Conservation (phyloP, 352 stramenopile species). For the Phytopythium boreale region DNA sequence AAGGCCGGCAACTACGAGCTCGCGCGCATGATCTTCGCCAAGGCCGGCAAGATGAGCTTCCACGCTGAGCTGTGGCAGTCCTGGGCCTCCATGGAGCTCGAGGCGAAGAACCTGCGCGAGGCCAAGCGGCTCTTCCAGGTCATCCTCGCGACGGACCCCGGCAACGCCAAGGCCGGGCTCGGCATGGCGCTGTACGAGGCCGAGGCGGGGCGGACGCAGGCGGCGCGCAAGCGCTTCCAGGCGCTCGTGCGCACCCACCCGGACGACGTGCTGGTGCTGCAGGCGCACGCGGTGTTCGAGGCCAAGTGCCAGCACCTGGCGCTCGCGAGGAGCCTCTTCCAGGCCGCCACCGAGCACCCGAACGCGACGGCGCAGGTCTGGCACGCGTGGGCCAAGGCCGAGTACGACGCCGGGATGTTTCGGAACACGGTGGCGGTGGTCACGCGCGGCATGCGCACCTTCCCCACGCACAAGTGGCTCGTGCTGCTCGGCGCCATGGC, state of each 20-base stretch:
- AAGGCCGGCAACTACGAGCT: conserved; percentile 80
- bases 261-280: conserved; percentile 68
- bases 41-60: conserved; percentile 73
- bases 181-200: conserved; percentile 70
- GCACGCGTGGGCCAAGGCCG: conserved; percentile 84
- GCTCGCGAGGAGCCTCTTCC: conserved; percentile 66
- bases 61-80: conserved; percentile 76
- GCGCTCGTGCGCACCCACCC: conserved; percentile 46
- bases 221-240: conserved; percentile 61
- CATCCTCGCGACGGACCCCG: conserved; percentile 73
- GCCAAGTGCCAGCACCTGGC: conserved; percentile 64
- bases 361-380: conserved; percentile 72
- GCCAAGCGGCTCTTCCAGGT: conserved; percentile 80
- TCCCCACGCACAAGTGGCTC: conserved; percentile 83
- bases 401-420: conserved; percentile 75
- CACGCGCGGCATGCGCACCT: conserved; percentile 50
- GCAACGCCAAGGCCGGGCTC: conserved; percentile 65
- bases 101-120: conserved; percentile 68
- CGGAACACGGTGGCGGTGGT: conserved; percentile 74
- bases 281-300: conserved; percentile 77
- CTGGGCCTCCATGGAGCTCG: conserved; percentile 84
- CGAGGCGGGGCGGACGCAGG: conserved; percentile 47
- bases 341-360: conserved; percentile 38
- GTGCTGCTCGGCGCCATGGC: conserved; percentile 74
- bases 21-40: conserved; percentile 83